A percentile compares a stretch with the other conserved stretches of the same genome.
phyloP scores from a whole-genome alignment of 371 early-diverging fungal genomes.

The Mortierella sp. region DNA sequence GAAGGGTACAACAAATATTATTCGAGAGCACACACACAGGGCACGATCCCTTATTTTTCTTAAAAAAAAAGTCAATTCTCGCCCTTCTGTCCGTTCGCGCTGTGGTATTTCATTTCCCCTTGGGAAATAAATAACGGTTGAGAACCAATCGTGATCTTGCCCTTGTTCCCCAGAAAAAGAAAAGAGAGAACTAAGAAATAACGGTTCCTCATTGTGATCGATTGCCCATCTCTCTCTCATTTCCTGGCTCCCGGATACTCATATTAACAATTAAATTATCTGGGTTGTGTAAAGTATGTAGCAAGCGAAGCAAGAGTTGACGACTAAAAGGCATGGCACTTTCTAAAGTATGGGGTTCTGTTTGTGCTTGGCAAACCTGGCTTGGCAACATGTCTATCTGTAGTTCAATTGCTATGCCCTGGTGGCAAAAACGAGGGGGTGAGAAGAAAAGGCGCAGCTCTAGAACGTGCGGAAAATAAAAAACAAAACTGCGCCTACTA shows the following conservation, averaged over 20 bases:
- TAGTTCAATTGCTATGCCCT: not conserved
- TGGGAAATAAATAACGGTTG: not conserved
- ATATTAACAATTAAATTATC: too few species aligned
- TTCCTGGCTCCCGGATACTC: too few species aligned
- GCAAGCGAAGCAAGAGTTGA: too few species aligned
- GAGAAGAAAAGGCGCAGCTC: not conserved
- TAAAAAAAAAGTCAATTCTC: not conserved
- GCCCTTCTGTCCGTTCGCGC: not conserved
- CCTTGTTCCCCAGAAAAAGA: not conserved
- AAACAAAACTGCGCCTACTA: slow-evolving; percentile 1
- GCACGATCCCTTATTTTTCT: not conserved
- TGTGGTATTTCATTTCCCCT: slow-evolving; percentile 11
- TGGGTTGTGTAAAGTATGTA: too few species aligned
- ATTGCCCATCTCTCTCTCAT: not conserved
- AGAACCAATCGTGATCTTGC: not conserved
- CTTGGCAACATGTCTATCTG: not conserved
- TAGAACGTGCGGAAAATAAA: slow-evolving; percentile 2
- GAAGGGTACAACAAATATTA: not conserved
- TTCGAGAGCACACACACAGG: not conserved
- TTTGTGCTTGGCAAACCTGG: not conserved
- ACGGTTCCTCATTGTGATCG: not conserved
- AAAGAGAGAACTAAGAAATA: not conserved
- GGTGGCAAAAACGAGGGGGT: not conserved
- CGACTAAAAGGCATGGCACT: too few species aligned
- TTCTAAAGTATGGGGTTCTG: too few species aligned